These are phyloP conservation scores for Kalmusia sp. DNA, from an alignment of 2,329 filamentous ascomycete species.

Conservation along the genomic window DNA sequence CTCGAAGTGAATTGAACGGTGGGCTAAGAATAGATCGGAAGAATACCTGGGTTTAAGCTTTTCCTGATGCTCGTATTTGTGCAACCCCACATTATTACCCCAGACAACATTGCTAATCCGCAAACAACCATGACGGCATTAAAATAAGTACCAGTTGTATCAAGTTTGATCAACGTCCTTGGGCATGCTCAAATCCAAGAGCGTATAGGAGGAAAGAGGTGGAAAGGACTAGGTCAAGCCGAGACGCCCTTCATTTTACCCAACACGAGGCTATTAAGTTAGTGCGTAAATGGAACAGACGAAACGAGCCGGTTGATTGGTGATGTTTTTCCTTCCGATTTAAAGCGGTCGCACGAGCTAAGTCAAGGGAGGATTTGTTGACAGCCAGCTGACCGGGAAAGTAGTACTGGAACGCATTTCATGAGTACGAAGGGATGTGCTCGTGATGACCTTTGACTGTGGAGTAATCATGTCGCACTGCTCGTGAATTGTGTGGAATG, in stretches of 20 bases:
- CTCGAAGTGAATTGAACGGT: background rate
- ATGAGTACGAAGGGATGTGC: background rate
- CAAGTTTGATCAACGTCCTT: too few species aligned
- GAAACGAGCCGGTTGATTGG: background rate
- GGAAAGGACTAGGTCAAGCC: background rate
- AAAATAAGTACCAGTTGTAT: too few species aligned
- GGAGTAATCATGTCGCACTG: too few species aligned
- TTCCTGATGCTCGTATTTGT: background rate
- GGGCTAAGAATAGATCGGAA: constrained; percentile 5
- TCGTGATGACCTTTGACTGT: background rate
- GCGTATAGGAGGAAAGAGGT: too few species aligned
- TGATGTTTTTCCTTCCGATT: background rate
- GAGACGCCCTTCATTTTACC: background rate
- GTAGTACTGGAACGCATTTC: background rate
- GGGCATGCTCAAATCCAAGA: too few species aligned
- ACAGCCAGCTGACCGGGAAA: background rate
- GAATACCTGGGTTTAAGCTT: constrained; percentile 4
- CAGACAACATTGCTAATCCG: too few species aligned
- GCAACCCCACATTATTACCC: background rate
- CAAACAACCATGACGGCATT: too few species aligned
- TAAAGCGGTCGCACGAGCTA: background rate
- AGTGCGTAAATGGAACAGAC: background rate
- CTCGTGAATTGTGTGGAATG: too few species aligned
- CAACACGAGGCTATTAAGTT: background rate
- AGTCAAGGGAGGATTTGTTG: background rate